phyloP scores from a whole-genome alignment of 2,329 filamentous ascomycete species.

The Aureobasidium subglaciale region DNA sequence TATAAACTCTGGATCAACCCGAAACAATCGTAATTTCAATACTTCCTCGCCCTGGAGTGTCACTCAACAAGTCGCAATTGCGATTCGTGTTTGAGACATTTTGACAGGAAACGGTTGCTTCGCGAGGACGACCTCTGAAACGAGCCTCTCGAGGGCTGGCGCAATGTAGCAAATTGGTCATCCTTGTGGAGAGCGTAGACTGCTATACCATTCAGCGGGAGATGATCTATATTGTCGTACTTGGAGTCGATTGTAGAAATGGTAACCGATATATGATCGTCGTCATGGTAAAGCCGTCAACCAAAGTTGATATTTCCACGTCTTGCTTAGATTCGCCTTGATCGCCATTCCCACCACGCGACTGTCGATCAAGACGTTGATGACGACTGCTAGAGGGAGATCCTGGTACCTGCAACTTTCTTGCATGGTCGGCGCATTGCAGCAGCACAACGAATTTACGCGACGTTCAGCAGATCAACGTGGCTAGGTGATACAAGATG shows the following conservation, averaged over 20 bases:
- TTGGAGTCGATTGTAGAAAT: background rate
- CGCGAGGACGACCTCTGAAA: background rate
- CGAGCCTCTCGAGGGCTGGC: background rate
- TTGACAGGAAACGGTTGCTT: slow-evolving; percentile 8
- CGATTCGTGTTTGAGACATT: background rate
- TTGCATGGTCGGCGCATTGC: slow-evolving; percentile 11
- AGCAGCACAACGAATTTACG: background rate
- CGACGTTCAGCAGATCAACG: background rate
- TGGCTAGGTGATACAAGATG: background rate
- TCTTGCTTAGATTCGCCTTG: slow-evolving; percentile 11
- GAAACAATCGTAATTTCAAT: slow-evolving; percentile 9
- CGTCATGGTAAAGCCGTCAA: slow-evolving; percentile 4
- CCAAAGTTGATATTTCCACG: background rate
- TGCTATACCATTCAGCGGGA: background rate
- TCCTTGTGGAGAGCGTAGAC: background rate
- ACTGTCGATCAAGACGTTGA: slow-evolving; percentile 13
- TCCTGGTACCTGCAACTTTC: slow-evolving; percentile 11
- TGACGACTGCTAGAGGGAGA: slow-evolving; percentile 7
- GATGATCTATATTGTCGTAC: background rate
- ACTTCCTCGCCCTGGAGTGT: background rate
- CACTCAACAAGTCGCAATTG: background rate
- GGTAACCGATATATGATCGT: slow-evolving; percentile 5
- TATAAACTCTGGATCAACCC: background rate
- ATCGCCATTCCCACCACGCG: slow-evolving; percentile 13
- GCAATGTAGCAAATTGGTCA: background rate